Evolutionary conservation across 495 filamentous ascomycete species (phyloP).

Genomic region (Immersiella caudata): DNA sequence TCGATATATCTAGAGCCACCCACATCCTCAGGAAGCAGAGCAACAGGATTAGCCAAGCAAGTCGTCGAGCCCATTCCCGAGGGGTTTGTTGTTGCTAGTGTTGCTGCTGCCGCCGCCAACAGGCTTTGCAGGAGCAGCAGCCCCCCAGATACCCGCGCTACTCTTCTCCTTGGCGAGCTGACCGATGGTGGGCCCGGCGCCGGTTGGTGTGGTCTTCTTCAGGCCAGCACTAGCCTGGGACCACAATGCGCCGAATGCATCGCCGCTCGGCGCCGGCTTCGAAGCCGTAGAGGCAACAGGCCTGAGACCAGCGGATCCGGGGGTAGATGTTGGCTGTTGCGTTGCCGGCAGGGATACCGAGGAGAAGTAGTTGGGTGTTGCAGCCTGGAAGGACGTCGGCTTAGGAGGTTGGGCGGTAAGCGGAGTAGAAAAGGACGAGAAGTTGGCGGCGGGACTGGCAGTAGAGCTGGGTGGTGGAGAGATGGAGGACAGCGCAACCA

Average conservation of each 20-base stretch:
- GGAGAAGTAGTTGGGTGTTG: constrained; percentile 92
- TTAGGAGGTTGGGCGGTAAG: constrained; percentile 33
- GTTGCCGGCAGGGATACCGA: constrained; percentile 59
- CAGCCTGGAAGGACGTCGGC: constrained; percentile 57
- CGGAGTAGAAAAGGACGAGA: constrained; percentile 58
- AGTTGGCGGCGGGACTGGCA: constrained; percentile 55
- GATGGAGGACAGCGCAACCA: constrained; percentile 78
- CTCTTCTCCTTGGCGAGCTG: constrained; percentile 96
- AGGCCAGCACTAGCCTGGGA: constrained; percentile 73
- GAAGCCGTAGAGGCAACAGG: constrained; percentile 39
- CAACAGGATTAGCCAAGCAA: constrained; percentile 49
- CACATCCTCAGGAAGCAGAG: background rate
- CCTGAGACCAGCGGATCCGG: constrained; percentile 32
- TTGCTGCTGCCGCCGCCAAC: background rate
- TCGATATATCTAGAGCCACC: background rate
- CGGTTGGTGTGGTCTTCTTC: constrained; percentile 69
- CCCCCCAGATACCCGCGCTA: constrained; percentile 89
- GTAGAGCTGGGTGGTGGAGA: constrained; percentile 68
- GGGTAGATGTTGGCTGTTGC: constrained; percentile 28
- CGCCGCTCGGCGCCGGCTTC: constrained; percentile 62
- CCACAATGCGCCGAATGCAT: constrained; percentile 90
- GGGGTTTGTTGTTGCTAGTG: background rate
- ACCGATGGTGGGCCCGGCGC: constrained; percentile 72
- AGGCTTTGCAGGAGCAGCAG: constrained; percentile 29
- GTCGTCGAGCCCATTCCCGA: constrained; percentile 46